Percentiles rank a stretch among this genome's conserved stretches.
Evolutionary conservation across 2,329 filamentous ascomycete genomes (phyloP).

Genomic region (Hypocreales sp.): DNA sequence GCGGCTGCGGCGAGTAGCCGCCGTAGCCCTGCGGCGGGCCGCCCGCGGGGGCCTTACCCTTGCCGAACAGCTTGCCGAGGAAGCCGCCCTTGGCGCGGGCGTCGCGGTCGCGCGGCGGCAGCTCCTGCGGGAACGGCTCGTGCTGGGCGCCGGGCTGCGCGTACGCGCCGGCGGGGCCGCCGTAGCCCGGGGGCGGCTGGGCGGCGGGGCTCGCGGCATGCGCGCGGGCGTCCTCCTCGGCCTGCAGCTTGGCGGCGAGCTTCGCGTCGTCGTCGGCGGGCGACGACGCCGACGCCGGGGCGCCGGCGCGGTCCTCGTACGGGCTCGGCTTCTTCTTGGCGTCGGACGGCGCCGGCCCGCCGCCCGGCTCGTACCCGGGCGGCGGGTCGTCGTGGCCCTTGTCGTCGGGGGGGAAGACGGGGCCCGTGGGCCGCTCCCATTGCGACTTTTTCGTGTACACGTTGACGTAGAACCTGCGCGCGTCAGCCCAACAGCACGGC

Average conservation of each 20-base stretch:
- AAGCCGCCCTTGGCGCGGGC: constrained; percentile 26
- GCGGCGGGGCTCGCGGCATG: constrained; percentile 12
- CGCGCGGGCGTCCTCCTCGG: constrained; percentile 60
- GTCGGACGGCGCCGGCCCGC: constrained; percentile 24
- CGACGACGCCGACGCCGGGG: constrained; percentile 16
- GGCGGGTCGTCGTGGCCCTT: constrained; percentile 43
- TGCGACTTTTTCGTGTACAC: constrained; percentile 75
- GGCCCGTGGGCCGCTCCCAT: constrained; percentile 71
- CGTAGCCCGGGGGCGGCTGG: constrained; percentile 17
- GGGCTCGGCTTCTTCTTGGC: constrained; percentile 67
- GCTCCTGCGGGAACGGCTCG: constrained; percentile 18
- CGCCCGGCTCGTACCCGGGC: constrained; percentile 44
- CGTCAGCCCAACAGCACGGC: not conserved
- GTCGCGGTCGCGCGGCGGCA: constrained; percentile 23
- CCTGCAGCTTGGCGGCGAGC: constrained; percentile 63
- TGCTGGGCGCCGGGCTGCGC: too few relatives aligned
- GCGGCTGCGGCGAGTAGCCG: constrained; percentile 5
- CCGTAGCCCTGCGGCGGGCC: constrained; percentile 12
- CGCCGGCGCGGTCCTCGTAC: constrained; percentile 33
- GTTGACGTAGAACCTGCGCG: constrained; percentile 74
- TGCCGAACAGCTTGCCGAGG: constrained; percentile 36
- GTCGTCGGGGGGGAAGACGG: constrained; percentile 37
- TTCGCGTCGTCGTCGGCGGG: constrained; percentile 51
- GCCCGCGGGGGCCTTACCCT: constrained; percentile 14
- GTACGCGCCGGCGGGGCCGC: constrained; percentile 5